These are phyloP conservation scores for Trichoderma koningiopsis DNA, from an alignment of 2,329 filamentous ascomycete genomes.

Conservation along the genomic window DNA sequence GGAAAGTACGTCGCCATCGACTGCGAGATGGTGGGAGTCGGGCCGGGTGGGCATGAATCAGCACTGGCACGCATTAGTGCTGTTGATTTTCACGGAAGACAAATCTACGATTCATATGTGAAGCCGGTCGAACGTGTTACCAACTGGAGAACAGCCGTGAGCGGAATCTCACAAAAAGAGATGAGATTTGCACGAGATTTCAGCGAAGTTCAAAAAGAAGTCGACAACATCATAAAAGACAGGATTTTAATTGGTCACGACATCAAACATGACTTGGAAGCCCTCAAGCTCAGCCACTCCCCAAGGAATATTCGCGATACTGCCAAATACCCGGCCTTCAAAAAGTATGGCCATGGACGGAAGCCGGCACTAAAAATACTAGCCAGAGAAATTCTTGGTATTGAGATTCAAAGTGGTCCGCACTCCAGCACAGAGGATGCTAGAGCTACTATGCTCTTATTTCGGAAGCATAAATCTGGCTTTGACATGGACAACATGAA, in stretches of 20 bases:
- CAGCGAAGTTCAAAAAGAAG: conserved; percentile 72
- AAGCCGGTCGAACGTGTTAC: conserved; percentile 75
- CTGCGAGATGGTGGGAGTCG: conserved; percentile 97
- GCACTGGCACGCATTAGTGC: conserved; percentile 83
- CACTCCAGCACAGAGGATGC: conserved; percentile 79
- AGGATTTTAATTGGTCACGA: conserved; percentile 83
- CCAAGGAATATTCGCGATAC: conserved; percentile 82
- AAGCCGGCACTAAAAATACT: conserved; percentile 67
- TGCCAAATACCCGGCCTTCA: conserved; percentile 73
- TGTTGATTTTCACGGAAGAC: conserved; percentile 90
- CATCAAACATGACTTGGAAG: conserved; percentile 75
- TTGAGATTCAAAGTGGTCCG: conserved; percentile 64
- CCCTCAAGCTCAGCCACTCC: conserved; percentile 76
- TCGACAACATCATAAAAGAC: conserved; percentile 68
- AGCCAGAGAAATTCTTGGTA: conserved; percentile 57
- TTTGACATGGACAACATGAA: conserved; percentile 82
- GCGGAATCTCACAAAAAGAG: conserved; percentile 74
- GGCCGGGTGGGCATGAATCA: conserved; percentile 68
- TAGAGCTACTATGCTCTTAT: conserved; percentile 85
- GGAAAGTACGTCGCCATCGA: conserved; percentile 93
- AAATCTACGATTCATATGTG: conserved; percentile 94
- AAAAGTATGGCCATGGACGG: conserved; percentile 66
- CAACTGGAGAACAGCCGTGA: conserved; percentile 87
- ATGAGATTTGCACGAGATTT: conserved; percentile 72
- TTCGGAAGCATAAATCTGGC: conserved; percentile 76